Evolutionary conservation across 176 grass and related monocot species (phyloP).

Genomic region (Rhynchospora breviuscula): DNA sequence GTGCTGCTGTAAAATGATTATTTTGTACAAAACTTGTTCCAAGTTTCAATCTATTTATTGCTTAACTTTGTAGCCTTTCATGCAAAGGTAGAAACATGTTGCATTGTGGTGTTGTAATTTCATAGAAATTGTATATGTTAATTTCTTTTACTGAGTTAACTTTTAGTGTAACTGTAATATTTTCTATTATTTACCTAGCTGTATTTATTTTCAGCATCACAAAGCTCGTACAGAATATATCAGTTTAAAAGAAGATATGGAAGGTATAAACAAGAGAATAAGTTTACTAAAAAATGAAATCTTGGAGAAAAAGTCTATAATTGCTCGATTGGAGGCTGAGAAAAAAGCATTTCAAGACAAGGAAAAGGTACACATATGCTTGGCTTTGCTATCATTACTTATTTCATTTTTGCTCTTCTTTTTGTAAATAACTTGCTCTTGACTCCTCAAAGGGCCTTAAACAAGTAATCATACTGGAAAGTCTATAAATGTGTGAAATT

Average conservation of each 20-base stretch:
- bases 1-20: background rate
- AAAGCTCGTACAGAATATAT: slow-evolving; percentile 55
- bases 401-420: background rate
- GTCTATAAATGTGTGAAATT: slow-evolving; percentile 2
- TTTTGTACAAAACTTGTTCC: background rate
- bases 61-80: background rate
- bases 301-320: slow-evolving; percentile 48
- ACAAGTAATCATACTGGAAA: background rate
- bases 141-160: background rate
- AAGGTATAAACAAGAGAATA: slow-evolving; percentile 60
- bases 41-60: background rate
- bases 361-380: slow-evolving; percentile 51
- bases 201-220: slow-evolving; percentile 55
- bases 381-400: background rate
- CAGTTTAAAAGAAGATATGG: slow-evolving; percentile 64
- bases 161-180: background rate
- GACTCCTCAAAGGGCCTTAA: background rate
- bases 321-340: slow-evolving; percentile 52
- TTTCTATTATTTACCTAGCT: slow-evolving; percentile 1
- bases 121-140: background rate
- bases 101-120: background rate
- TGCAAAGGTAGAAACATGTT: background rate
- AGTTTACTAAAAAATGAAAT: slow-evolving; percentile 42
- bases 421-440: background rate
- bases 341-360: slow-evolving; percentile 53